Conservation (phyloP, 305 asterid genomes). For the Fraxinus greggii region DNA sequence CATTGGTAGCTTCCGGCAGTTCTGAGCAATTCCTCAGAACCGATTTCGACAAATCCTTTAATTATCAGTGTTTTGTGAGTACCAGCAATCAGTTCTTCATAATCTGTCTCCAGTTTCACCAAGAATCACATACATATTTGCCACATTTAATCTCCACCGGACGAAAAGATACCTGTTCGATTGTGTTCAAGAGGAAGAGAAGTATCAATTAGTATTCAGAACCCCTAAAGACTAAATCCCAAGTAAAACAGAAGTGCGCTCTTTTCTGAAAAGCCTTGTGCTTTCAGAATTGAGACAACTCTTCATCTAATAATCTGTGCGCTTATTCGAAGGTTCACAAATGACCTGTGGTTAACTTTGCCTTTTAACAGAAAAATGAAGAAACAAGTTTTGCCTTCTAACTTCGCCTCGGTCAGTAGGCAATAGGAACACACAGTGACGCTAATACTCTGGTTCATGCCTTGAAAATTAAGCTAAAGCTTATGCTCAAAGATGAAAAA, state of each 20-base stretch:
- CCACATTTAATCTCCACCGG: constrained; percentile 76
- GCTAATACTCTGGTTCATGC: background rate
- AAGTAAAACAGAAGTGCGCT: no score
- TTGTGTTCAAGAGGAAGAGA: background rate
- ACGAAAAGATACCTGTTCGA: constrained; percentile 66
- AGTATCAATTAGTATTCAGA: background rate
- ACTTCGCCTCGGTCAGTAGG: background rate
- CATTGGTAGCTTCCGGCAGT: constrained; percentile 62
- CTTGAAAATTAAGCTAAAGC: background rate
- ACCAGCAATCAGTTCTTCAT: constrained; percentile 72
- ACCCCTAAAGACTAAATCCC: background rate
- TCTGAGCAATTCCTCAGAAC: constrained; percentile 74
- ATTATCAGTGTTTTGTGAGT: constrained; percentile 71
- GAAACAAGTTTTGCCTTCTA: no score
- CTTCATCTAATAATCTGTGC: no score
- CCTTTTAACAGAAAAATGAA: no score
- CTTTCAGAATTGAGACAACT: no score
- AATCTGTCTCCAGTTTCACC: constrained; percentile 91
- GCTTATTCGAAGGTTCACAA: no score
- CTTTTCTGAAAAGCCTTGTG: no score
- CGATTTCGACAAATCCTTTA: constrained; percentile 57
- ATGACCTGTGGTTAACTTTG: no score
- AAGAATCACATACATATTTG: constrained; percentile 68
- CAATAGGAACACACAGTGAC: background rate
- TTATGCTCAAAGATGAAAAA: background rate